Evolutionary conservation across 495 filamentous ascomycete genomes (phyloP).

Genomic region (Talaromyces adpressus): DNA sequence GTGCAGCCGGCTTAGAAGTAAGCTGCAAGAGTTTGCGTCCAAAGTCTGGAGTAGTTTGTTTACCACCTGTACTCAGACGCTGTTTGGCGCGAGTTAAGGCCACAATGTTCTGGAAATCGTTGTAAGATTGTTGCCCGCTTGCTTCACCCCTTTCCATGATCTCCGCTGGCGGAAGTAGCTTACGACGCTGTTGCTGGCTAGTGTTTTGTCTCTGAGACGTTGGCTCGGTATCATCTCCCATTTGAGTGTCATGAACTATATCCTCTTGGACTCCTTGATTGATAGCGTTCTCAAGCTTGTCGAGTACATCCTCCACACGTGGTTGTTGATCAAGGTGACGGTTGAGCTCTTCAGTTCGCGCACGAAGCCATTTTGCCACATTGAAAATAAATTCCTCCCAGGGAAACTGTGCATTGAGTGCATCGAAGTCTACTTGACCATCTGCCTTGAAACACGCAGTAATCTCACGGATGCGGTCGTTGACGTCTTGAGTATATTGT

Average conservation of each 20-base stretch:
- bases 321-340: constrained; percentile 14
- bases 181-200: background rate
- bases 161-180: constrained; percentile 5
- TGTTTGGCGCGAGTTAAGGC: background rate
- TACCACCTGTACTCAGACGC: background rate
- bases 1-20: background rate
- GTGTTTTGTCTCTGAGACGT: background rate
- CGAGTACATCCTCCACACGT: constrained; percentile 16
- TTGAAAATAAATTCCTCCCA: constrained; percentile 27
- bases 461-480: constrained; percentile 28
- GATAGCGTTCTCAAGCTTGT: constrained; percentile 12
- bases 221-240: background rate
- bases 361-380: constrained; percentile 27
- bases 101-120: background rate
- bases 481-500: constrained; percentile 20
- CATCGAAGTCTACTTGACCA: constrained; percentile 16
- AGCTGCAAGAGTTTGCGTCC: background rate
- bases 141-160: background rate
- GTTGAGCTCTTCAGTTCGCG: constrained; percentile 26
- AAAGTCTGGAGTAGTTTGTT: background rate
- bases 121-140: background rate
- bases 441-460: constrained; percentile 16
- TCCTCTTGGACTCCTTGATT: background rate
- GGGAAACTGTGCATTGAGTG: constrained; percentile 18
- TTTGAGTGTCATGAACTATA: background rate